Percentiles rank a stretch among this genome's conserved stretches.
These are phyloP conservation scores for Colletotrichum sp. DNA, from an alignment of 2,329 filamentous ascomycete genomes.

Conservation along the genomic window DNA sequence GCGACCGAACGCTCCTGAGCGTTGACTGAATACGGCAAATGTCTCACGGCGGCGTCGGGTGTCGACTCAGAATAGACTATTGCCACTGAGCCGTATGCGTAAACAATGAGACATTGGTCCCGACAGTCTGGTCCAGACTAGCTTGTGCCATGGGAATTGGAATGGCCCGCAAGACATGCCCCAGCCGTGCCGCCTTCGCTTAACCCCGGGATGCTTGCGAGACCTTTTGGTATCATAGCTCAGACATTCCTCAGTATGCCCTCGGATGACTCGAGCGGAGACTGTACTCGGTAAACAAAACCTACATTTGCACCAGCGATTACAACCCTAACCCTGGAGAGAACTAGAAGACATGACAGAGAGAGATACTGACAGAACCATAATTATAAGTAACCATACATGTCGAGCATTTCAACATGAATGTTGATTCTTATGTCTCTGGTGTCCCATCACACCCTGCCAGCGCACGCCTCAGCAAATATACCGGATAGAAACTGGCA, in stretches of 20 bases:
- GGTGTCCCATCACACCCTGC: background rate
- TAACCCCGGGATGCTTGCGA: background rate
- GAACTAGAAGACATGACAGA: background rate
- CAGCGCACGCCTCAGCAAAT: background rate
- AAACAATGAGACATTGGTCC: background rate
- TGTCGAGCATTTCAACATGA: background rate
- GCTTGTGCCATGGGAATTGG: background rate
- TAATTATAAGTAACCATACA: background rate
- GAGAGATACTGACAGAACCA: background rate
- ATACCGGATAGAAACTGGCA: background rate
- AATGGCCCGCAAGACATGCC: background rate
- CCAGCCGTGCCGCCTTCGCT: background rate
- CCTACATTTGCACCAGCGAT: background rate
- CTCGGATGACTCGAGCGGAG: background rate
- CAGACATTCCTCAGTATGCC: background rate
- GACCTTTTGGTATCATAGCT: background rate
- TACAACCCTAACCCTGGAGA: constrained; percentile 9
- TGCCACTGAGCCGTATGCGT: background rate
- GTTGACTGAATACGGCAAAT: background rate
- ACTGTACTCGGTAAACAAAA: background rate
- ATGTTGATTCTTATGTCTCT: background rate
- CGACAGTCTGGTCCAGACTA: constrained; percentile 7
- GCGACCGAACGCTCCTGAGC: background rate
- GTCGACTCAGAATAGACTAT: background rate
- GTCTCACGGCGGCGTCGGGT: background rate